These are phyloP conservation scores for Moricandia arvensis DNA, from an alignment of 345 rosid genomes.

Conservation along the genomic window DNA sequence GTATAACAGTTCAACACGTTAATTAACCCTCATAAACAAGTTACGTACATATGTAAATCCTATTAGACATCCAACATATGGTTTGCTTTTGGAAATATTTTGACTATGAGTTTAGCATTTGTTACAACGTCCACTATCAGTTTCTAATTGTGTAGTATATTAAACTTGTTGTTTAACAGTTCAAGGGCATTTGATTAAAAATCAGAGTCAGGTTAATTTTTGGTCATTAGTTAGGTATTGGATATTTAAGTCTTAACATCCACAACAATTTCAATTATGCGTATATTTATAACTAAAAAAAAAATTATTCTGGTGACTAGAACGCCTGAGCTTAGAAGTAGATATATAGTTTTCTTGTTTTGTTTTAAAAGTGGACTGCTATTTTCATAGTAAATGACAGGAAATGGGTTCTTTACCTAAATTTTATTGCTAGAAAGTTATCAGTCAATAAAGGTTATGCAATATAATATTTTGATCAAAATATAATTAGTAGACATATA, in stretches of 20 bases:
- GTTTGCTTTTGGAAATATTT: constrained; percentile 15
- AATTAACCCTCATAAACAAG: constrained; percentile 17
- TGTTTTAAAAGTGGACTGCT: constrained; percentile 7
- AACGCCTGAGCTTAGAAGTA: constrained; percentile 14
- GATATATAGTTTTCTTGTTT: constrained; percentile 14
- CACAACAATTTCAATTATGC: constrained; percentile 11
- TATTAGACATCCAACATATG: constrained; percentile 4
- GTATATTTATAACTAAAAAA: background rate
- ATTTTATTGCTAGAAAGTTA: constrained; percentile 7
- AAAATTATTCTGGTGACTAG: constrained; percentile 1
- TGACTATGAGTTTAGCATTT: constrained; percentile 11
- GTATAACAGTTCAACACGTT: background rate
- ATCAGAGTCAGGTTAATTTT: background rate
- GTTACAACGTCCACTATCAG: constrained; percentile 12
- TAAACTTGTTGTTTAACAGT: constrained; percentile 10
- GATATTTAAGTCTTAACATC: constrained; percentile 28
- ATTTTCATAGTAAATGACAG: constrained; percentile 14
- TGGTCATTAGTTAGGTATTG: background rate
- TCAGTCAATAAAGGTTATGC: background rate
- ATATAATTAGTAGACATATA: too few species aligned
- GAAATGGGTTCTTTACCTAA: background rate
- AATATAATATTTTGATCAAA: background rate
- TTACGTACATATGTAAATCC: background rate
- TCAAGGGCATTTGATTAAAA: constrained; percentile 4
- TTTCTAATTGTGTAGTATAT: background rate